A percentile compares a stretch with the other conserved stretches of the same genome.
These are phyloP conservation scores for Petunia secreta DNA, from an alignment of 257 asterid genomes.

Conservation along the genomic window DNA sequence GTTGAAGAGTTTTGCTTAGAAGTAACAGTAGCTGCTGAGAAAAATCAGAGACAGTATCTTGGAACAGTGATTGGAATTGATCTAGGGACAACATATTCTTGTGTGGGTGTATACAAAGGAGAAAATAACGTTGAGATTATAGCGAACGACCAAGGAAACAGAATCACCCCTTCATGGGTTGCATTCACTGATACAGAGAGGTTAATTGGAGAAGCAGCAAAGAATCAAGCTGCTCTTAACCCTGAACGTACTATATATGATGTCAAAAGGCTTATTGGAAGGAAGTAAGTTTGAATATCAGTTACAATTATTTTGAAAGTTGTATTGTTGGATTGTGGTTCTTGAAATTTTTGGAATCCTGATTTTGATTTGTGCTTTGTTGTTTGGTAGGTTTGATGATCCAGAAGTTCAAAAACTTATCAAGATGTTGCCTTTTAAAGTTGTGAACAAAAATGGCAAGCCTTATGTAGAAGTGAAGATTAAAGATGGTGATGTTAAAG, in stretches of 20 bases:
- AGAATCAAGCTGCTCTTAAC: conserved; percentile 25
- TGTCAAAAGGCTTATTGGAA: conserved; percentile 23
- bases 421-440: conserved; percentile 32
- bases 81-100: conserved; percentile 30
- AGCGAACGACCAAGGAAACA: conserved; percentile 31
- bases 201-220: conserved; percentile 24
- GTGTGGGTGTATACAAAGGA: conserved; percentile 28
- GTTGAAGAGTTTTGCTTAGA: conserved; percentile 17
- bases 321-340: neutral
- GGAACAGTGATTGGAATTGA: conserved; percentile 31
- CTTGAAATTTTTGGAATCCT: conserved; percentile 17
- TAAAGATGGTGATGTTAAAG: conserved; percentile 31
- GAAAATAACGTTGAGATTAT: conserved; percentile 28
- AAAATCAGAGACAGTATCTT: conserved; percentile 11
- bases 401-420: conserved; percentile 36
- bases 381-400: conserved; percentile 38
- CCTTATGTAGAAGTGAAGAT: conserved; percentile 37
- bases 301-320: neutral
- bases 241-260: conserved; percentile 22
- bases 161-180: conserved; percentile 33
- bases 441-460: conserved; percentile 36
- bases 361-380: neutral
- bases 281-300: conserved; percentile 14
- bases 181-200: conserved; percentile 28
- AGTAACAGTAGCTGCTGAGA: conserved; percentile 22